Evolutionary conservation across 768 basidiomycete species (phyloP).

Genomic region (Rhodotorula graminis): DNA sequence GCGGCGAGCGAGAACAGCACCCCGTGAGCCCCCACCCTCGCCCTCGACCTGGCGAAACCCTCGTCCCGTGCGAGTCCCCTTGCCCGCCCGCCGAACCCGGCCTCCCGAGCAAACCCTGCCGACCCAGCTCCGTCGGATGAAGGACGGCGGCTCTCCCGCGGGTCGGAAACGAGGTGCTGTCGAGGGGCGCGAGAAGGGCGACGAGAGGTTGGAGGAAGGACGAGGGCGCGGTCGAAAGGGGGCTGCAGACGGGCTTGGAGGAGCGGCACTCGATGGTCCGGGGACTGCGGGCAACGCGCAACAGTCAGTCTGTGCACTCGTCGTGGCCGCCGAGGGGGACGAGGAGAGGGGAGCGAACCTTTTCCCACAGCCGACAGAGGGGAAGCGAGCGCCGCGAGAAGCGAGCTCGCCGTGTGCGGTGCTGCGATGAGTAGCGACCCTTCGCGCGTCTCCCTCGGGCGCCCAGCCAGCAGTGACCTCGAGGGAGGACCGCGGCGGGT

Average conservation of each 20-base stretch:
- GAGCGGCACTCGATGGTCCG: constrained; percentile 6
- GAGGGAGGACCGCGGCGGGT: too few species aligned
- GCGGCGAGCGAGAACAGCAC: neutral
- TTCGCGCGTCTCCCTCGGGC: constrained; percentile 13
- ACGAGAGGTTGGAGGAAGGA: neutral
- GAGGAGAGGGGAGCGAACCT: constrained; percentile 13
- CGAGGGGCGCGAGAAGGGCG: neutral
- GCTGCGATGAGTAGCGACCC: constrained; percentile 30
- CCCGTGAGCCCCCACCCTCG: constrained; percentile 3
- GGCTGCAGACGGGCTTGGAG: constrained; percentile 3
- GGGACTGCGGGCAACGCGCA: constrained; percentile 5
- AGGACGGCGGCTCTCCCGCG: constrained; percentile 26
- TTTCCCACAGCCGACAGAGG: constrained; percentile 30
- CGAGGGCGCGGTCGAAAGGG: too few species aligned
- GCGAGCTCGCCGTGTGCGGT: constrained; percentile 6
- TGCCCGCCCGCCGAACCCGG: too few species aligned
- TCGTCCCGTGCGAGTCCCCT: neutral
- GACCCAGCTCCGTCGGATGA: constrained; percentile 19
- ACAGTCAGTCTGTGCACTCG: neutral
- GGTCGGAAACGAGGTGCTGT: neutral
- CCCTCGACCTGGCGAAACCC: neutral
- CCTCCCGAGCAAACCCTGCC: too few species aligned
- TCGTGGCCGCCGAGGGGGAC: neutral
- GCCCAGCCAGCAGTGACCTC: too few species aligned
- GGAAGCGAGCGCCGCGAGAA: neutral